Evolutionary conservation across 306 rosid genomes (phyloP), one percentile per base, ranked within the genome.

Genomic region (Boehmeria nivea): DNA sequence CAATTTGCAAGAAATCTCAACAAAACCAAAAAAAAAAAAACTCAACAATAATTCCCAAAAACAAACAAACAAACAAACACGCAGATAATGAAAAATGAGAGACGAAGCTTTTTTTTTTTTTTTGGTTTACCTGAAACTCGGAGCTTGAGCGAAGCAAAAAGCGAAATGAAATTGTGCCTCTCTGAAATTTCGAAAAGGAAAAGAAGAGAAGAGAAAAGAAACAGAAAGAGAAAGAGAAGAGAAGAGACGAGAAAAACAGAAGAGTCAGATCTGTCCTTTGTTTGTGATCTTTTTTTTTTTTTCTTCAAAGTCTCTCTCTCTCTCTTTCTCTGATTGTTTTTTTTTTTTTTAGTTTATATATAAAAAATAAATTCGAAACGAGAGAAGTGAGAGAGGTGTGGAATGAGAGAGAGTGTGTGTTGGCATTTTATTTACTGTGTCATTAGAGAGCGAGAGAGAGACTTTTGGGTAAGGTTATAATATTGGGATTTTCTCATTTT

Each of bases 1-100:
- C 66, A 68, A 21, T 47, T 33, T 31, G 12, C 8, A 36, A 55
- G 36, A 27, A 42, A 23, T 46, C 47, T 54, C 54, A 61, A 23
- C 24, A 49, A 36, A 15, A 44, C 54, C n/a, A 22, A 39, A 59
- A 62, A 28, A n/a, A 43, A 43, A 15, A n/a, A n/a, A n/a, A n/a
- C n/a, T n/a, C n/a, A n/a, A n/a, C n/a, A n/a, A n/a, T n/a, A n/a
- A n/a, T n/a, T n/a, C n/a, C n/a, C n/a, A n/a, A n/a, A n/a, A n/a
- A n/a, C n/a, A n/a, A n/a, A n/a, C n/a, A n/a, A n/a, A n/a, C n/a
- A n/a, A n/a, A n/a, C n/a, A n/a, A n/a, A n/a, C n/a, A n/a, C n/a
- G n/a, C n/a, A n/a, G n/a, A n/a, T n/a, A n/a, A n/a, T n/a, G n/a
- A n/a, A n/a, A n/a, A n/a, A n/a, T n/a, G n/a, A 14, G 20, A 42